Evolutionary conservation across 495 filamentous ascomycete genomes (phyloP), one percentile per base, ranked within the genome.

Genomic region (Penicillium angulare): DNA sequence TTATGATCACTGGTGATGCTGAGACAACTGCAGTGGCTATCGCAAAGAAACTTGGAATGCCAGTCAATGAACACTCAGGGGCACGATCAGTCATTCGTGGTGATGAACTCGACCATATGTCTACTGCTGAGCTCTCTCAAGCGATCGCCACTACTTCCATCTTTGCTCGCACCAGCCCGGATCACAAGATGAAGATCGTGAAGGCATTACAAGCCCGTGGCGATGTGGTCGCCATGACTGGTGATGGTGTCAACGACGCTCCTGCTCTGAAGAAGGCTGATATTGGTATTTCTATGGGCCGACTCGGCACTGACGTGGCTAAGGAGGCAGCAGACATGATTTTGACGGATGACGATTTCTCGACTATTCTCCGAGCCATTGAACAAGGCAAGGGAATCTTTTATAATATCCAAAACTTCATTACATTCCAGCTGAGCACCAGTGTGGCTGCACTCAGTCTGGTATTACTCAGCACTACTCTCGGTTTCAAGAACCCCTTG

Each of bases 301-400:
- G 84, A 57, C 83, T 96, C 26, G 93, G 93, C 38, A 98, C 93
- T 2, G 93, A 98, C 61, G 93, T 98, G 29, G 93, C 93, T 52
- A 98, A 98, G 77, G 93, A 98, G 69, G 93, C 93, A 26, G 90
- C 95, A n/a, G 93, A 98, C 65, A 98, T 98, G 93, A 97, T 98
- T 59, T 71, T 98, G 46, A 97, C 92, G 0, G 92, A 97, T 62
- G 93, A 98, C 61, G 90, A 97, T 67, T 98, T 98, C 65, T 95
- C 92, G 15, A 98, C 93, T 4, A 98, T 98, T 54, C 77, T 98
- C 5, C 88, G 82, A 43, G 95, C 93, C 33, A 97, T 98, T 60
- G 93, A 98, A 65, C 93, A 98, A 71, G 95, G 93, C 64, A 98
- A 98, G 67, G 93, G 89, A 26, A 98, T 98, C 55, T 98, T 98